Evolutionary conservation across 108 stramenopile genomes (phyloP), one percentile per base, ranked within the genome.

Genomic region (Pseudonitzschia delicatissima): DNA sequence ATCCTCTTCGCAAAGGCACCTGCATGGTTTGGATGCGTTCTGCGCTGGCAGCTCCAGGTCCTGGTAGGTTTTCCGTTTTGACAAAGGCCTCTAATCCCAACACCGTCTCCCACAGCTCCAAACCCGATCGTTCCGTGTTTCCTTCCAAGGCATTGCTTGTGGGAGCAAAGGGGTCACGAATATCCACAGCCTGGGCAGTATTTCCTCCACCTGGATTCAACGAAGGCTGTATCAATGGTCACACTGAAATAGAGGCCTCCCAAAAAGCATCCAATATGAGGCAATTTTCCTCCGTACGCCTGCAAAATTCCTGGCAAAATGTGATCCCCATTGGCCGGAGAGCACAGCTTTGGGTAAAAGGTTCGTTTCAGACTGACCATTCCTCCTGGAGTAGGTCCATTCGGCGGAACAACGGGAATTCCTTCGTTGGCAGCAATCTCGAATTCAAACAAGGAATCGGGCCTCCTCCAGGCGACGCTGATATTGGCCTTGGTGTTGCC

Each of bases 391-490:
- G 49, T 28, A n/a, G 67, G 73, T 11, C 65, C 21, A 18, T 47
- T 44, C 13, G 68, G 26, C 3, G 53, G 26, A 32, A 34, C 35
- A 27, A 72, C 39, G 2, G 76, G 59, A 15, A 77, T 45, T 23
- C 12, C 21, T 42, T 66, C 58, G 50, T 71, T 77, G 13, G 64
- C 72, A n/a, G 73, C 48, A 23, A 80, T 68, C 37, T 82, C 81
- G 26, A 84, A 66, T 45, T 86, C 85, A 78, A 86, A 86, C 12
- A 86, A 76, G n/a, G 79, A 82, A 76, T 86, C 85, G 7, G 85
- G 79, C 25, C 79, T 76, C 36, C 81, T 79, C 85, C 80, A 82
- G 26, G 74, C 68, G 5, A 77, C 48, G 33, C 64, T 58, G 13
- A 73, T 55, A 15, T 57, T 66, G 2, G 49, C 62, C 34, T 12